A percentile compares a stretch with the other conserved stretches of the same genome.
Conservation (phyloP, 2,329 filamentous ascomycete species). For the Mariannaea elegans region DNA sequence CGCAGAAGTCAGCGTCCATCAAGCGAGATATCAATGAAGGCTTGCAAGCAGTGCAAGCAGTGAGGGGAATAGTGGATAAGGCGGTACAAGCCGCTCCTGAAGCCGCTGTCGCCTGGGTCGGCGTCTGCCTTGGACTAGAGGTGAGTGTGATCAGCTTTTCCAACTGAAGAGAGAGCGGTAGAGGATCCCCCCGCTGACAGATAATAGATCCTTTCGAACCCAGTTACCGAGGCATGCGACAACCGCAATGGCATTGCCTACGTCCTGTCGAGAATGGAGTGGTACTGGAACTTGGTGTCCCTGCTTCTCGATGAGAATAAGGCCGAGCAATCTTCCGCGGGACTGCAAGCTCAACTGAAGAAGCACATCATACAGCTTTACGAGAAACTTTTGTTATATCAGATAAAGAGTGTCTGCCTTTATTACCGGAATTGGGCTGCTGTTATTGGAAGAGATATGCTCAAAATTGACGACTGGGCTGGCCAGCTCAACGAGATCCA, state of each 20-base stretch:
- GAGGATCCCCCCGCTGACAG: background rate
- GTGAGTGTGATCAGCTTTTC: conserved; percentile 32
- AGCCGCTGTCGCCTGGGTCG: conserved; percentile 49
- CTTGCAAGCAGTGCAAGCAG: conserved; percentile 34
- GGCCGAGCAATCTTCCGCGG: conserved; percentile 18
- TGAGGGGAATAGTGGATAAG: conserved; percentile 38
- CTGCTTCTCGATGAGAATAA: conserved; percentile 39
- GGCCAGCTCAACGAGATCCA: conserved; percentile 38
- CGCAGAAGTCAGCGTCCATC: conserved; percentile 33
- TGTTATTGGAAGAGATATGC: conserved; percentile 41
- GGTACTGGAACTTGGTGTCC: conserved; percentile 46
- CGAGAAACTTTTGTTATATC: conserved; percentile 49
- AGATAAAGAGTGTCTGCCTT: conserved; percentile 51
- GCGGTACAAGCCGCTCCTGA: conserved; percentile 42
- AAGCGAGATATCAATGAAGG: conserved; percentile 36
- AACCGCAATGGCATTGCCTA: conserved; percentile 48
- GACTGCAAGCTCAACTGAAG: conserved; percentile 38
- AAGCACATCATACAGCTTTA: conserved; percentile 48
- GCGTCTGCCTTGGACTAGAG: conserved; percentile 46
- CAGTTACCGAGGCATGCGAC: conserved; percentile 30
- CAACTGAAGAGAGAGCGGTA: background rate
- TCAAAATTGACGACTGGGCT: conserved; percentile 48
- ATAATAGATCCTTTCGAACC: conserved; percentile 29
- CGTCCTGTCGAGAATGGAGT: conserved; percentile 49
- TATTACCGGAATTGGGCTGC: conserved; percentile 44